Percentiles rank a stretch among this genome's conserved stretches.
Conservation (phyloP, 139 green algal species). For the Closterium sp. region DNA sequence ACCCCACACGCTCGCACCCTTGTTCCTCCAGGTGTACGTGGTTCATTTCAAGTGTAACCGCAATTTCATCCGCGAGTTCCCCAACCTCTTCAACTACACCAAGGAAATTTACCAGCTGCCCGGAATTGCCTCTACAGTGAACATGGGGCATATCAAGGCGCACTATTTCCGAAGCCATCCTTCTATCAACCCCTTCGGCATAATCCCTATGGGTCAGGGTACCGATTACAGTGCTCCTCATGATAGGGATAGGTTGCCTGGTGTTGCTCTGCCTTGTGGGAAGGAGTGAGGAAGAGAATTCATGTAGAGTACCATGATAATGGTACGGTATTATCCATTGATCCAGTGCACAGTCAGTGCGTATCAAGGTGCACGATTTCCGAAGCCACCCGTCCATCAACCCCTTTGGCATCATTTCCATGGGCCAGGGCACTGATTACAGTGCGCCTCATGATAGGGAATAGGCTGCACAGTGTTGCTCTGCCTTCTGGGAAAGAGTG, state of each 20-base stretch:
- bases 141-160: conserved; percentile 88
- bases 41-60: conserved; percentile 97
- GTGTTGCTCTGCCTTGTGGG: neutral
- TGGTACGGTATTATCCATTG: too few relatives aligned
- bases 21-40: conserved; percentile 63
- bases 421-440: conserved; percentile 44
- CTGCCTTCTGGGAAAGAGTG: neutral
- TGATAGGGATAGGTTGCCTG: conserved; percentile 25
- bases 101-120: conserved; percentile 79
- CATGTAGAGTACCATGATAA: too few relatives aligned
- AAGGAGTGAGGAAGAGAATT: too few relatives aligned
- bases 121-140: conserved; percentile 65
- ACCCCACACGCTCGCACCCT: neutral
- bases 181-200: conserved; percentile 48
- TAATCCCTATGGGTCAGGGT: conserved; percentile 49
- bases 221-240: conserved; percentile 48
- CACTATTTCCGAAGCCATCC: conserved; percentile 59
- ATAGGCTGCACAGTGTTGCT: neutral
- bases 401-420: conserved; percentile 49
- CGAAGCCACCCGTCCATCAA: conserved; percentile 54
- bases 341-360: neutral
- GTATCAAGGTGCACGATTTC: conserved; percentile 79
- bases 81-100: conserved; percentile 71
- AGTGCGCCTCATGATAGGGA: conserved; percentile 45
- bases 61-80: conserved; percentile 74